Conservation (phyloP, 2,329 filamentous ascomycete species). For the Arthroderma uncinatum region DNA sequence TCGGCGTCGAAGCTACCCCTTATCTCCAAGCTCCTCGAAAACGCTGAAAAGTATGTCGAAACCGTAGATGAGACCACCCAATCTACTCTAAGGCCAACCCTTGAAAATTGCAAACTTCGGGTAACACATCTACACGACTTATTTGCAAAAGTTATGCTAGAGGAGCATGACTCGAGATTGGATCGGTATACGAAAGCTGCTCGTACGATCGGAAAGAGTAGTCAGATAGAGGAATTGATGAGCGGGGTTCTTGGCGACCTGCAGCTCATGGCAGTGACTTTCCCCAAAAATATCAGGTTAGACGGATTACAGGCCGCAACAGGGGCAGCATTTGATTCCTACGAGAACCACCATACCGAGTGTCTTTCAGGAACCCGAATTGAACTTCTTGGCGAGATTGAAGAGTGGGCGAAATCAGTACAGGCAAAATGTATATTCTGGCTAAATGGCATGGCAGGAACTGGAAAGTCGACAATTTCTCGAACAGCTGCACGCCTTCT, state of each 20-base stretch:
- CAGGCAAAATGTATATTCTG: constrained; percentile 20
- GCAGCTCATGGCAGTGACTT: no score
- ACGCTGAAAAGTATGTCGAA: no score
- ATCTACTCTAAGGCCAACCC: no score
- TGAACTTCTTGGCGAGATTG: constrained; percentile 18
- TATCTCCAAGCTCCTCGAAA: no score
- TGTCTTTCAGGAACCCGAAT: constrained; percentile 18
- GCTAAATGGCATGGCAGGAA: constrained; percentile 26
- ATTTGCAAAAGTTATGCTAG: neutral
- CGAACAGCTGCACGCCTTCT: constrained; percentile 14
- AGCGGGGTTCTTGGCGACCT: no score
- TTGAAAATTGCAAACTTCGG: no score
- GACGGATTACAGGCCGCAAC: constrained; percentile 3
- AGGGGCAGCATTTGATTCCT: constrained; percentile 7
- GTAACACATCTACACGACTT: neutral
- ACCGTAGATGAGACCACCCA: no score
- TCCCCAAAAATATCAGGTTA: no score
- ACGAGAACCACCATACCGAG: constrained; percentile 3
- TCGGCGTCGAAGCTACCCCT: no score
- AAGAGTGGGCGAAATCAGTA: constrained; percentile 13
- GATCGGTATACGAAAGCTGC: neutral
- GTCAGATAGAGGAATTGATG: no score
- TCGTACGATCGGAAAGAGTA: neutral
- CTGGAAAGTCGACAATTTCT: constrained; percentile 8
- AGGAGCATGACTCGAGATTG: neutral